Evolutionary conservation across 2,329 filamentous ascomycete species (phyloP), one percentile per base, ranked within the genome.

Genomic region (Pseudocercospora eumusae): DNA sequence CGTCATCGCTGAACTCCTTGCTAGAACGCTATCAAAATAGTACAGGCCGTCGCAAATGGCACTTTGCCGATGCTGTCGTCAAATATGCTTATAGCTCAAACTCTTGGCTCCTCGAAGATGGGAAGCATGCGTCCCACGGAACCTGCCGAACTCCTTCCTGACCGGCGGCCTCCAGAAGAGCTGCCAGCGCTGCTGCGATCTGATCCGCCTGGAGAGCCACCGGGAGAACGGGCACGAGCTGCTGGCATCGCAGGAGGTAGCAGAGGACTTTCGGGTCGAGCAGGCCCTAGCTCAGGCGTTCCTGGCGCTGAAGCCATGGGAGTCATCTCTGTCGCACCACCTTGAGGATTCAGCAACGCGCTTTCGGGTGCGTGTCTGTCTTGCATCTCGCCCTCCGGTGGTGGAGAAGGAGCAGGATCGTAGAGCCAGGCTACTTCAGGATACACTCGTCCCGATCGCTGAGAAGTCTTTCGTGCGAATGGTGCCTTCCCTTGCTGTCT

Each of bases 401-500:
- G 66, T 4, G 66, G 68, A n/a, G 66, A 64, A 13, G 64, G 62
- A 4, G 64, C 28, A 15, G 68, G 67, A 25, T 70, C 68, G 60
- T 70, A 70, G 4, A 70, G 61, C 65, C 66, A 70, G 21, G 68
- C 68, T 56, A 66, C 59, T 57, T 70, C 64, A 1, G 68, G 68
- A 27, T 70, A 70, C 28, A 56, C 57, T 36, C 57, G 57, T 11
- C 44, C 47, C 5, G 66, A 63, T 49, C 56, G 53, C 42, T 59
- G 53, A 8, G 66, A 66, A 15, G 18, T n/a, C 8, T 45, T 40
- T 36, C 47, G 55, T 27, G 63, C 62, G 57, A 64, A 60, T 20
- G 56, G 40, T 28, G 62, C 40, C 54, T 67, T 68, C 23, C 66
- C 62, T 62, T 66, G 63, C 44, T 57, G 50, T 20, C 58, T 59